Evolutionary conservation across 192 early-diverging fungal genomes (phyloP).

Genomic region (Podila epigama): DNA sequence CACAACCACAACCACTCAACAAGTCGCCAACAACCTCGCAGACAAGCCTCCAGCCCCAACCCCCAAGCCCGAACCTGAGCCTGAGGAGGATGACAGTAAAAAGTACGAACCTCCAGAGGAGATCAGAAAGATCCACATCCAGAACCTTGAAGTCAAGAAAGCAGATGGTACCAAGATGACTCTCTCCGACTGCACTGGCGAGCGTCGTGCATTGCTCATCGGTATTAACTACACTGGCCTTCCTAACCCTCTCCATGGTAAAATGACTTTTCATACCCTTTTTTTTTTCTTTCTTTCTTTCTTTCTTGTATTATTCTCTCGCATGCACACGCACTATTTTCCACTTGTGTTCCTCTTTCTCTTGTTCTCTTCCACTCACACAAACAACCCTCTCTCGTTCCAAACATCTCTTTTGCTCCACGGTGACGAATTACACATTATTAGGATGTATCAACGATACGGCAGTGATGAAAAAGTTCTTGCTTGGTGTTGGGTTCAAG

Average conservation of each 20-base stretch:
- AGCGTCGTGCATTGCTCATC: slow-evolving; percentile 46
- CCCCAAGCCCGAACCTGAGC: not conserved
- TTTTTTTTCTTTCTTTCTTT: too few relatives aligned
- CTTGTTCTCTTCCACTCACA: too few relatives aligned
- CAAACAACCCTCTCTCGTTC: too few relatives aligned
- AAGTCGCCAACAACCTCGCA: too few relatives aligned
- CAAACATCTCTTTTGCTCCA: too few relatives aligned
- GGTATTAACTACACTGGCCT: slow-evolving; percentile 50
- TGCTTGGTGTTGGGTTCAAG: slow-evolving; percentile 16
- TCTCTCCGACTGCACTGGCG: slow-evolving; percentile 35
- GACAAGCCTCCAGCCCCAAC: too few relatives aligned
- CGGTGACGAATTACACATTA: not conserved
- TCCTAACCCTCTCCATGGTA: slow-evolving; percentile 38
- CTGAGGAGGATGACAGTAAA: too few relatives aligned
- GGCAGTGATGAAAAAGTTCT: slow-evolving; percentile 40
- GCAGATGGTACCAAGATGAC: slow-evolving; percentile 14
- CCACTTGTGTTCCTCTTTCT: too few relatives aligned
- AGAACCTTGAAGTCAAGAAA: slow-evolving; percentile 11
- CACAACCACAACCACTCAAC: too few relatives aligned
- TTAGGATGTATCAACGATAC: slow-evolving; percentile 52
- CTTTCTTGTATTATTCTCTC: too few relatives aligned
- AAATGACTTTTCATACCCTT: not conserved
- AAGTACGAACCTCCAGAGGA: not conserved
- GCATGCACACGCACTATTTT: too few relatives aligned
- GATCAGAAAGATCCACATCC: slow-evolving; percentile 1